Base-by-base conservation (phyloP, 116 monocot species). In the Trichopus zeylanicus region DNA sequence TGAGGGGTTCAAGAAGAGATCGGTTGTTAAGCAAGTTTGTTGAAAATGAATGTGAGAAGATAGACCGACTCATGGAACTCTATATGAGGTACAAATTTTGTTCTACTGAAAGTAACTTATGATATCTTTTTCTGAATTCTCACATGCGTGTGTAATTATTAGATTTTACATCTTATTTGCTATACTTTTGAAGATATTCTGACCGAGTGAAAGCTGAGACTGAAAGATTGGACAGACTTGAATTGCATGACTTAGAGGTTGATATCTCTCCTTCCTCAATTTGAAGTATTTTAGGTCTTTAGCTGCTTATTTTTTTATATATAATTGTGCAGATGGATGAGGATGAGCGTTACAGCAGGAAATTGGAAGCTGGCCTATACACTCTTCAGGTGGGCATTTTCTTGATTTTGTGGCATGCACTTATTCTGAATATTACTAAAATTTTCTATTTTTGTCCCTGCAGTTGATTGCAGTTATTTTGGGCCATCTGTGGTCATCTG, bases 11-110 rank as follows among this genome's bases (percentile, higher is more conserved):
- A 67, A 80, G 95, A 87, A 75, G 87, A 58, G 90, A 90, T 7
- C 78, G 95, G 73, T 61, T 95, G 65, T 67, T 95, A 22, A 79
- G 86, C 69, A 95, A 95, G 67, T 95, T 95, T 79, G 90, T 95
- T 23, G 95, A 95, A 76, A 87, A 79, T 71, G 95, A 95, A 71
- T 95, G 78, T 73, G 95, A 95, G 69, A 95, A 95, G 62, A 84
- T 95, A 48, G 95, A 95, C 64, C 72, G 95, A n/a, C 84, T 95
- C 42, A 87, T 95, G 95, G 95, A 95, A 79, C 62, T 95, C 6
- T 87, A 84, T 60, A 68, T 79, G 70, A 78, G 95, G 95, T 87
- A n/a, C n/a, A 78, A 29, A 31, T 20, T 20, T 31, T 33, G 31
- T 19, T 4, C 32, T 33, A 4, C 32, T 33, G 8, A 33, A 33